phyloP scores from a whole-genome alignment of 2,329 filamentous ascomycete genomes.

The Herpomyces periplanetae region DNA sequence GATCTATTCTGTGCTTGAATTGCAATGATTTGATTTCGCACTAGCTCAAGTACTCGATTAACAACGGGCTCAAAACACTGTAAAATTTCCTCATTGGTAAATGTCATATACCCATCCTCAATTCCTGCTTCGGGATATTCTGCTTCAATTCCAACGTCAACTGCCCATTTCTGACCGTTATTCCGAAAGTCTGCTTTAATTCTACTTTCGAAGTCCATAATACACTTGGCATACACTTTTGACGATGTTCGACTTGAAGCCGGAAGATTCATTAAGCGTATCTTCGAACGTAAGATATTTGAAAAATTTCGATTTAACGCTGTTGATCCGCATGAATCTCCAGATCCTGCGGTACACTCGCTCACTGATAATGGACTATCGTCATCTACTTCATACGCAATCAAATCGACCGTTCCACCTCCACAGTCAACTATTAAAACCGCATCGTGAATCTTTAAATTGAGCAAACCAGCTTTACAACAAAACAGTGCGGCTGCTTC shows the following conservation, averaged over 20 bases:
- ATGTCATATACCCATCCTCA: conserved; percentile 97
- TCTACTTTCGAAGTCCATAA: conserved; percentile 98
- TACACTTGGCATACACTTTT: conserved; percentile 91
- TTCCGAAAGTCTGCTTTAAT: conserved; percentile 99
- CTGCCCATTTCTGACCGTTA: conserved; percentile 95
- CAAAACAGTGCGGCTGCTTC: conserved; percentile 93
- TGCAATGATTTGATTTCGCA: conserved; percentile 90
- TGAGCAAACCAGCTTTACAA: conserved; percentile 74
- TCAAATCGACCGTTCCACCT: conserved; percentile 91
- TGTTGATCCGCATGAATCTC: conserved; percentile 91
- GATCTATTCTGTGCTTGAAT: conserved; percentile 87
- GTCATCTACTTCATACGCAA: conserved; percentile 92
- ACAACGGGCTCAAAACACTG: conserved; percentile 97
- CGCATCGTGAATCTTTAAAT: conserved; percentile 93
- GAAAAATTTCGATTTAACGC: conserved; percentile 92
- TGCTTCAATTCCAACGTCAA: conserved; percentile 90
- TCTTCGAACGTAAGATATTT: conserved; percentile 87
- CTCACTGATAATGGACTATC: conserved; percentile 87
- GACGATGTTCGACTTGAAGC: conserved; percentile 91
- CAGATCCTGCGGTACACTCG: conserved; percentile 83
- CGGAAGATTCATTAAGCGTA: conserved; percentile 92
- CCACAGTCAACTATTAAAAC: conserved; percentile 91
- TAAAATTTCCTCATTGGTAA: conserved; percentile 92
- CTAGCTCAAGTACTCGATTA: conserved; percentile 75
- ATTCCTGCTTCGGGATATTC: conserved; percentile 93